These are phyloP conservation scores for Pseudogymnoascus sp. DNA, from an alignment of 2,329 filamentous ascomycete genomes.

Conservation along the genomic window DNA sequence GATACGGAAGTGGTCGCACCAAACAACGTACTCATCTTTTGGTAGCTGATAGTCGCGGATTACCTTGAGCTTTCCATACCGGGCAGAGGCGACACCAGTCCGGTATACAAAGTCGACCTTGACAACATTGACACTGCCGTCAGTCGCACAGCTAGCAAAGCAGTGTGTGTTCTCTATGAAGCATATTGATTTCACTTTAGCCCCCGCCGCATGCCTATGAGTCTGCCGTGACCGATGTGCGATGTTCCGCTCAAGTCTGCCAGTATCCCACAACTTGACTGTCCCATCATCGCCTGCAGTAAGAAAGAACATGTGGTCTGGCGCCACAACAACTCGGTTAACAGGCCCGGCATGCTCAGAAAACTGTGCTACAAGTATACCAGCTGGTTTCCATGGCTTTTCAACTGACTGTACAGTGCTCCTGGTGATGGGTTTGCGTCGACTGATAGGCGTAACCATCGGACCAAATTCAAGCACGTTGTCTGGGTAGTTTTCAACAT, in stretches of 20 bases:
- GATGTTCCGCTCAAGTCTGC: constrained; percentile 81
- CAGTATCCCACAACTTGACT: constrained; percentile 89
- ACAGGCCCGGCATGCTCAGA: constrained; percentile 78
- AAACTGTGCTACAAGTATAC: constrained; percentile 78
- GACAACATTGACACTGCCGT: constrained; percentile 84
- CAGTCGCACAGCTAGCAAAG: constrained; percentile 81
- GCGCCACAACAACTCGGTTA: constrained; percentile 71
- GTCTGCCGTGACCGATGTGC: constrained; percentile 80
- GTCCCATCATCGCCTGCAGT: constrained; percentile 87
- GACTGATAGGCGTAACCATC: constrained; percentile 60
- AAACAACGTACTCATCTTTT: constrained; percentile 67
- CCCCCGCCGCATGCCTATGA: constrained; percentile 62
- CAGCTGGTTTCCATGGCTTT: constrained; percentile 73
- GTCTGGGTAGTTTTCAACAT: constrained; percentile 60
- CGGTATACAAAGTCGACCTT: constrained; percentile 53
- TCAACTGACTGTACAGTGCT: constrained; percentile 28
- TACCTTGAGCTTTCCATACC: constrained; percentile 69
- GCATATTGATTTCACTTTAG: constrained; percentile 70
- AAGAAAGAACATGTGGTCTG: constrained; percentile 90
- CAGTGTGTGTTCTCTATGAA: constrained; percentile 93
- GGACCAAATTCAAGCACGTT: constrained; percentile 69
- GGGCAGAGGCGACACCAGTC: constrained; percentile 44
- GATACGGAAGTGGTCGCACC: constrained; percentile 84
- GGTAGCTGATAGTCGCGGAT: constrained; percentile 76
- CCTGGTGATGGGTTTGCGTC: constrained; percentile 39